Conservation (phyloP, 2,329 filamentous ascomycete genomes). For the Aureobasidium sp. region DNA sequence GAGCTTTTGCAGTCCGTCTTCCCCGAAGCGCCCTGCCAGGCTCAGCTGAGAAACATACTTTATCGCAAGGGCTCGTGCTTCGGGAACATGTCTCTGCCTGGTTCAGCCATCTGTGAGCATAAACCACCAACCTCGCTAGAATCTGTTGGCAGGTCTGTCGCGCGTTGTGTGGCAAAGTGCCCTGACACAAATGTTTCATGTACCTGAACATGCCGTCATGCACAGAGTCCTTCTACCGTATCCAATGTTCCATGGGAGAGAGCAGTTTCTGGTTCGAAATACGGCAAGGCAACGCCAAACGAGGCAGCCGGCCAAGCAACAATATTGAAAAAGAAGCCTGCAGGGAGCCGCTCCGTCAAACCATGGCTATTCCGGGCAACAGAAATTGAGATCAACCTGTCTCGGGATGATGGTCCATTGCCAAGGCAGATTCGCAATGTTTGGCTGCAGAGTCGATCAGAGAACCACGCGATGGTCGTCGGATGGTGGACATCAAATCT, state of each 20-base stretch:
- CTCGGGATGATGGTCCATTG: background rate
- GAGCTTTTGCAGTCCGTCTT: background rate
- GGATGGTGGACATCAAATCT: background rate
- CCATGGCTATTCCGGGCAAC: background rate
- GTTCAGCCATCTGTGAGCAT: background rate
- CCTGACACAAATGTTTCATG: background rate
- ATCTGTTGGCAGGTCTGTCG: background rate
- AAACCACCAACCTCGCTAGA: background rate
- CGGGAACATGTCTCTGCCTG: background rate
- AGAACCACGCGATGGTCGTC: background rate
- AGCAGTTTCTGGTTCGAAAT: background rate
- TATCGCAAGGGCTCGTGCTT: slow-evolving; percentile 7
- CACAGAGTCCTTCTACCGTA: background rate
- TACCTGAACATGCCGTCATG: background rate
- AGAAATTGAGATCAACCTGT: slow-evolving; percentile 9
- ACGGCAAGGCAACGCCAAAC: background rate
- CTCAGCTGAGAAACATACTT: slow-evolving; percentile 5
- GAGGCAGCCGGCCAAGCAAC: background rate
- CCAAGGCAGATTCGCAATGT: slow-evolving; percentile 7
- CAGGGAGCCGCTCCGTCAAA: background rate
- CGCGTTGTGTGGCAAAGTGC: background rate
- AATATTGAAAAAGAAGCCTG: background rate
- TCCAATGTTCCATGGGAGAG: background rate
- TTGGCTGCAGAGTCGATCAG: slow-evolving; percentile 5
- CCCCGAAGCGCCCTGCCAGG: background rate